Conservation (phyloP, 345 rosid species). For the Citrus inodora region DNA sequence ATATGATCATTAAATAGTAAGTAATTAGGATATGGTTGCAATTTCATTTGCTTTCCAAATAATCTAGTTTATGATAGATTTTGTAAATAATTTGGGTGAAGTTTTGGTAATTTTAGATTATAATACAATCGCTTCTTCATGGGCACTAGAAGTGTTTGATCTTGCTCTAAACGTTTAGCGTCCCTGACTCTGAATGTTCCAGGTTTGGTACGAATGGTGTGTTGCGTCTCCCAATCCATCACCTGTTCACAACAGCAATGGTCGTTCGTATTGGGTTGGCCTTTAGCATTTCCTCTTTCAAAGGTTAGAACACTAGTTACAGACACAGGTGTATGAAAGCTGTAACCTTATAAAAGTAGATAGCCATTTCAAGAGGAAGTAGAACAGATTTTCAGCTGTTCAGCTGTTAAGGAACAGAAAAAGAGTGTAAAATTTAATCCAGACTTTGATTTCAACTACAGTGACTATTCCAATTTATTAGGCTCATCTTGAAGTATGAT, state of each 20-base stretch:
- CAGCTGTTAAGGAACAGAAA: background rate
- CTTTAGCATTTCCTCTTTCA: slow-evolving; percentile 34
- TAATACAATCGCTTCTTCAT: no score
- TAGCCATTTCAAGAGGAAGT: background rate
- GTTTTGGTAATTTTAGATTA: no score
- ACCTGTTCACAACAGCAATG: slow-evolving; percentile 86
- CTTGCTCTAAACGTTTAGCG: background rate
- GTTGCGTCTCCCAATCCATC: slow-evolving; percentile 61
- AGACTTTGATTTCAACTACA: no score
- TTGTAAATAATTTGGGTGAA: no score
- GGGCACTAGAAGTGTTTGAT: background rate
- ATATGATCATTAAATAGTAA: no score
- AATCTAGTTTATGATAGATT: no score
- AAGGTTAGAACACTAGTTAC: background rate
- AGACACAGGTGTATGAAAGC: background rate
- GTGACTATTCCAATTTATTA: no score
- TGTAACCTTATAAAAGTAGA: background rate
- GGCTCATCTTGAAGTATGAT: background rate
- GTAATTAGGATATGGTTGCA: no score
- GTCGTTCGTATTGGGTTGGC: slow-evolving; percentile 97
- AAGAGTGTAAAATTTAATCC: background rate
- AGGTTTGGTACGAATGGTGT: slow-evolving; percentile 99
- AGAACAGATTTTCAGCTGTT: background rate
- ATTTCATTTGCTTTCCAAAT: no score
- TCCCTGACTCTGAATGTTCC: slow-evolving; percentile 3